Conservation (phyloP, 1,284 basidiomycete genomes). For the Trichosporon faecale region DNA sequence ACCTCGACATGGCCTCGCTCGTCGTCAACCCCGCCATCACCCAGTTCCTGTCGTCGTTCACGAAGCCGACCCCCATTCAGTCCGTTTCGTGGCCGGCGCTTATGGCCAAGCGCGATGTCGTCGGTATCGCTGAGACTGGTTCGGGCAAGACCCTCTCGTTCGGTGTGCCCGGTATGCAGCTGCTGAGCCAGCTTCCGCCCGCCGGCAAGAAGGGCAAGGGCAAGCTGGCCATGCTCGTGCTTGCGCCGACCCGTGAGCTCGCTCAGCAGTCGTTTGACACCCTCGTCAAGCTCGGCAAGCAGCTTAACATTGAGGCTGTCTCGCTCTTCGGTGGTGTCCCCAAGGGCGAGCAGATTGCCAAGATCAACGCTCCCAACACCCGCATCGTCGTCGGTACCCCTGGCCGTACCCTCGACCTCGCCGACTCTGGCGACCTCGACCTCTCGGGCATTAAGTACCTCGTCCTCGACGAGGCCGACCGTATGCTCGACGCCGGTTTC, state of each 20-base stretch:
- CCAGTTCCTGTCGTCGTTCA: constrained; percentile 67
- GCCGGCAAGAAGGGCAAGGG: constrained; percentile 42
- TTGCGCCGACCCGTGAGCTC: constrained; percentile 91
- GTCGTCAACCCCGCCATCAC: constrained; percentile 64
- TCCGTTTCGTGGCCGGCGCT: constrained; percentile 92
- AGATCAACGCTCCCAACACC: constrained; percentile 60
- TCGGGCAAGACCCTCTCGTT: constrained; percentile 97
- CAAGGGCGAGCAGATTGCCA: constrained; percentile 74
- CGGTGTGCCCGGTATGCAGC: constrained; percentile 71
- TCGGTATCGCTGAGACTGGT: constrained; percentile 97
- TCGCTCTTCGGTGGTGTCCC: constrained; percentile 90
- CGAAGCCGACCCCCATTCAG: constrained; percentile 91
- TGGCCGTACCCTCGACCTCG: constrained; percentile 85
- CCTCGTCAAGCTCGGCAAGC: constrained; percentile 70
- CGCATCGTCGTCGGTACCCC: constrained; percentile 91
- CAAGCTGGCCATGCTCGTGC: constrained; percentile 70
- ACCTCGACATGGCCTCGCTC: constrained; percentile 71
- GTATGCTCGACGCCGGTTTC: constrained; percentile 98
- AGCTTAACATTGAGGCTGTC: constrained; percentile 72
- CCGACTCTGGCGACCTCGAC: constrained; percentile 78
- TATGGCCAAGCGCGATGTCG: constrained; percentile 76
- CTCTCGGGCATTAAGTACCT: constrained; percentile 84
- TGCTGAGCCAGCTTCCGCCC: constrained; percentile 53
- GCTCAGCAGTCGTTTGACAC: constrained; percentile 92
- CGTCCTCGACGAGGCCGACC: constrained; percentile 94